Conservation (phyloP, 352 stramenopile genomes). For the Aphanomyces euteiches region DNA sequence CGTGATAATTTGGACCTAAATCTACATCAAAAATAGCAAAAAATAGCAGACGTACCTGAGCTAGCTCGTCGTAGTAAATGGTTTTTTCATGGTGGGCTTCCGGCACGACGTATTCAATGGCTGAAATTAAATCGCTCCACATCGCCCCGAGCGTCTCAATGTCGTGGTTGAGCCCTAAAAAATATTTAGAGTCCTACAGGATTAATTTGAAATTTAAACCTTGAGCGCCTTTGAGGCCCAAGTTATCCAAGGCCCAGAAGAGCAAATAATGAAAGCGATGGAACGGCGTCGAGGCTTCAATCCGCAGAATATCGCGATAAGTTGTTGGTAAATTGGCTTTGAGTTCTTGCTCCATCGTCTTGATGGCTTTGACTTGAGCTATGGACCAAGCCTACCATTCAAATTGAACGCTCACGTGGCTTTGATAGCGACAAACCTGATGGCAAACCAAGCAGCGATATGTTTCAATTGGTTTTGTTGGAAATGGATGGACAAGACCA, state of each 20-base stretch:
- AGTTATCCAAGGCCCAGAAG: slow-evolving; percentile 70
- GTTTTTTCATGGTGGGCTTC: slow-evolving; percentile 69
- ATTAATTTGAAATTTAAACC: neutral
- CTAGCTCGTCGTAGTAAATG: slow-evolving; percentile 82
- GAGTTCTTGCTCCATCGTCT: slow-evolving; percentile 47
- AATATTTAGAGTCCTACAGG: neutral
- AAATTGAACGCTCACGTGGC: slow-evolving; percentile 38
- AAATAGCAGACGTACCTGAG: slow-evolving; percentile 41
- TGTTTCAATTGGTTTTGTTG: neutral
- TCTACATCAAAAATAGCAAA: neutral
- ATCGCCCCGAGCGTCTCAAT: slow-evolving; percentile 41
- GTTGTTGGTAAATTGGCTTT: slow-evolving; percentile 6
- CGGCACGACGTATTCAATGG: slow-evolving; percentile 63
- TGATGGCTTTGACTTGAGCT: slow-evolving; percentile 39
- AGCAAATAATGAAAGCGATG: slow-evolving; percentile 67
- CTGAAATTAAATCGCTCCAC: slow-evolving; percentile 61
- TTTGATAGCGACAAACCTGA: neutral
- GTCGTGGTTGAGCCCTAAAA: slow-evolving; percentile 35
- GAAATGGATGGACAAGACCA: slow-evolving; percentile 12
- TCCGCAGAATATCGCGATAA: slow-evolving; percentile 38
- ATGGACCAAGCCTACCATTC: slow-evolving; percentile 39
- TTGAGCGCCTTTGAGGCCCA: slow-evolving; percentile 7
- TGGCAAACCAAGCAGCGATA: neutral
- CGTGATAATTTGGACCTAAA: slow-evolving; percentile 43
- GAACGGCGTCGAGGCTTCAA: slow-evolving; percentile 49